Base-by-base conservation (phyloP, 2,329 filamentous ascomycete genomes). In the Cladosporium cucumerinum region DNA sequence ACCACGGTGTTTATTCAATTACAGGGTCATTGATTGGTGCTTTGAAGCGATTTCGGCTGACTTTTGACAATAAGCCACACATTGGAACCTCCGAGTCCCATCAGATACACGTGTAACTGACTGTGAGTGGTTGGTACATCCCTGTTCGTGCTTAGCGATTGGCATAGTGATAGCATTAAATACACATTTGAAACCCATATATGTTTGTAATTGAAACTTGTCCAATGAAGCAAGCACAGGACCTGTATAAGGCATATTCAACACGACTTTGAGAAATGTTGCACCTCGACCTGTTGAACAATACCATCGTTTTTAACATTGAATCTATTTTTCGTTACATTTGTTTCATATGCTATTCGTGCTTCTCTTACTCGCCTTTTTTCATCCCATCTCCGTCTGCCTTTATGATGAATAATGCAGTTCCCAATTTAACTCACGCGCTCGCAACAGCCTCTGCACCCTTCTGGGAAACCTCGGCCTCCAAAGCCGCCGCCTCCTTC, bases 401-500 rank as follows among this genome's bases (percentile, higher is more conserved):
- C 16, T 54, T 54, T 54, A 54, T 54, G 28, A 30, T 54, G 51
- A 54, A 54, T 54, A 54, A 32, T 21, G 51, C 51, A 54, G 49
- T 16, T 30, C 49, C 6, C 21, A 54, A 8, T 23, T 5, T 21
- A 5, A 5, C 18, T 54, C 18, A 54, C n/a, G 28, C 51, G n/a
- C 26, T 28, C n/a, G 51, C 26, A 21, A 55, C 28, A 51, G 61
- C 61, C 21, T 28, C 52, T 3, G 46, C 52, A n/a, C 26, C 21
- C 43, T 59, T 26, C 6, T 57, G 28, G 8, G 43, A 8, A 16
- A 30, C 30, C 21, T 39, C 61, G 7, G 28, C 43, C 39, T 61
- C 63, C 16, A 54, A 39, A 25, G 59, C 34, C 10, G 52, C 61
- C 4, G 62, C 65, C 28, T 61, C 67, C 65, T 73, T 74, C 14